A percentile compares a stretch with the other conserved stretches of the same genome.
These are phyloP conservation scores for Glycine soja DNA, from an alignment of 306 rosid species.

Conservation along the genomic window DNA sequence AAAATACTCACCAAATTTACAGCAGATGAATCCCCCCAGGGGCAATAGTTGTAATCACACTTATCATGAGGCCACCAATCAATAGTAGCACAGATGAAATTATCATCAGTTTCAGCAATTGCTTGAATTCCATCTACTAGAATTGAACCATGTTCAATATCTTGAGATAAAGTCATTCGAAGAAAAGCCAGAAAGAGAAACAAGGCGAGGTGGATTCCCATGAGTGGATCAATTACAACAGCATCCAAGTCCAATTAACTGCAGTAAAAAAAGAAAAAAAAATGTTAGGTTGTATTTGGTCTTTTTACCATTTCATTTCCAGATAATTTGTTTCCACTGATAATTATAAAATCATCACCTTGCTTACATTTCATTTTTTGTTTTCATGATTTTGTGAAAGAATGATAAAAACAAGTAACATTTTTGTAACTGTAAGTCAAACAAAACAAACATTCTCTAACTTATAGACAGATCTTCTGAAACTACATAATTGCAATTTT, in stretches of 20 bases:
- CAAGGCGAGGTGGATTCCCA: slow-evolving; percentile 62
- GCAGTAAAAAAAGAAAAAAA: slow-evolving; percentile 34
- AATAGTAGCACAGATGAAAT: slow-evolving; percentile 90
- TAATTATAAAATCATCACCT: not conserved
- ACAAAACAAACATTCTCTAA: not conserved
- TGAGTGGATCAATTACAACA: slow-evolving; percentile 47
- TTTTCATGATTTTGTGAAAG: slow-evolving; percentile 2
- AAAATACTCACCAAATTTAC: slow-evolving; percentile 67
- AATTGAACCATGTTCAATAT: slow-evolving; percentile 54
- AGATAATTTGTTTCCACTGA: not conserved
- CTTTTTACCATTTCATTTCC: not conserved
- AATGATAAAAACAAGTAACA: not conserved
- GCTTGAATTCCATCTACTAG: slow-evolving; percentile 62
- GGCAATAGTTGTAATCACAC: slow-evolving; percentile 85
- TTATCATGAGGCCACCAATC: slow-evolving; percentile 99
- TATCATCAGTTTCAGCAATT: slow-evolving; percentile 70
- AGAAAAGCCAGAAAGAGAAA: slow-evolving; percentile 65
- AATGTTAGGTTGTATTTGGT: not conserved
- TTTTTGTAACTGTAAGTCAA: not conserved
- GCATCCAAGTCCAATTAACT: slow-evolving; percentile 51
- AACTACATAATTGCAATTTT: slow-evolving; percentile 26
- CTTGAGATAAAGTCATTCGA: slow-evolving; percentile 57
- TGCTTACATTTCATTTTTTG: not conserved
- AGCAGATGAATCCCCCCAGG: slow-evolving; percentile 84
- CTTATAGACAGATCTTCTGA: slow-evolving; percentile 31